phyloP scores from a whole-genome alignment of 768 basidiomycete species.

The Strobilomyces dryophilus region DNA sequence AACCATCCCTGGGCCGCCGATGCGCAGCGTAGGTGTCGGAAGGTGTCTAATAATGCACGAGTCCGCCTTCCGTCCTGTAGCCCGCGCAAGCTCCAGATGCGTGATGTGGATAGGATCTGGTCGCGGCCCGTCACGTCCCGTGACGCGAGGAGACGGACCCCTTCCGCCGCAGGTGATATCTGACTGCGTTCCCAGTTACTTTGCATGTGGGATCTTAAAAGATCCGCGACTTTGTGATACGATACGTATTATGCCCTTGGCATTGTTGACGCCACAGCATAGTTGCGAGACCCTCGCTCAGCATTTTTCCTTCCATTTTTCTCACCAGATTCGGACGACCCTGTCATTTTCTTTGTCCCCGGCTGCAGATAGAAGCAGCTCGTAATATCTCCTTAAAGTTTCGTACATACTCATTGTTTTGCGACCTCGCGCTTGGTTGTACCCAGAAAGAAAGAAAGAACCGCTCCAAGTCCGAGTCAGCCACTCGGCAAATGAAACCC shows the following conservation, averaged over 20 bases:
- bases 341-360: conserved; percentile 11
- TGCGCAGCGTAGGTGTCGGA: conserved; percentile 8
- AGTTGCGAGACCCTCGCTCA: not conserved
- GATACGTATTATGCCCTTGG: not conserved
- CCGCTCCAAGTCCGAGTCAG: not conserved
- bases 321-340: conserved; percentile 12
- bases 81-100: conserved; percentile 16
- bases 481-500: not conserved
- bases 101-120: conserved; percentile 22
- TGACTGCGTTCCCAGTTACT: conserved; percentile 10
- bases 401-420: conserved; percentile 8
- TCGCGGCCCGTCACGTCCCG: conserved; percentile 20
- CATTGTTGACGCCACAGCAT: conserved; percentile 5
- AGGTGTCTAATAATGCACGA: conserved; percentile 10
- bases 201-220: conserved; percentile 7
- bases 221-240: conserved; percentile 10
- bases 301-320: conserved; percentile 6
- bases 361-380: not conserved
- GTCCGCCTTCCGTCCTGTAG: conserved; percentile 15
- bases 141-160: conserved; percentile 29
- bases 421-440: not conserved
- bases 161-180: conserved; percentile 32
- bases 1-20: not conserved
- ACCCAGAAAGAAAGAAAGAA: not conserved
- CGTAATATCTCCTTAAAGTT: conserved; percentile 10